Evolutionary conservation across 441 rosid genomes (phyloP), one percentile per base, ranked within the genome.

Genomic region (Dalechampia spathulata): DNA sequence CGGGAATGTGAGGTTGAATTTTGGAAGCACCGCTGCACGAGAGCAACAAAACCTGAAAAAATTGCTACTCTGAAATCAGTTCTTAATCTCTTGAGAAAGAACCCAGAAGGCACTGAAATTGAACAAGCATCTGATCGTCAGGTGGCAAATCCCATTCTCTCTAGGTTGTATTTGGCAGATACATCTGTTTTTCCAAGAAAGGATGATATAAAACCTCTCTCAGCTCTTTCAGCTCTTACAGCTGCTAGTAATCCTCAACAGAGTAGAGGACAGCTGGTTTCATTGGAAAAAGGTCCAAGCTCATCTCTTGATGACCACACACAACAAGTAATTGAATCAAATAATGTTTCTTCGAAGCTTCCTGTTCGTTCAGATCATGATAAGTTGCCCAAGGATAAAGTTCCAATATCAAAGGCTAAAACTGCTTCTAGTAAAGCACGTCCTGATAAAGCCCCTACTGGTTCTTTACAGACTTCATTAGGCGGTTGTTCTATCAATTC

Each of bases 1-100:
- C 75, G 99, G 44, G 96, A 90, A 63, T 94, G 98, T 76, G 99
- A 83, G 66, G 95, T 94, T 57, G 99, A 94, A 68, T 94, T 94
- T 75, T 94, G 99, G 99, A 94, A 90, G 85, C 74, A 94, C 71
- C 95, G 99, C 34, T 87, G 98, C 79, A 69, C 60, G 71, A 81
- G 74, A 74, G 62, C 82, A 55, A 66, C 83, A 55, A 87, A 84
- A 68, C 95, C 96, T 52, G 99, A 94, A 75, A 90, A 94, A 67
- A 74, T 94, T 72, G 94, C 85, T 62, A 94, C 98, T 59, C 74
- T 94, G 74, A 77, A 81, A 65, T 94, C 98, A 41, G 99, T 94
- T 75, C 94, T 94, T 57, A 69, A 67, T 69, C 88, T 83, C 57
- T 78, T 94, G 50, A 83, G 75, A 74, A 81, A 72, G 49, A 78